These are phyloP conservation scores for Penicillium angulare DNA, from an alignment of 495 filamentous ascomycete species.

Conservation along the genomic window DNA sequence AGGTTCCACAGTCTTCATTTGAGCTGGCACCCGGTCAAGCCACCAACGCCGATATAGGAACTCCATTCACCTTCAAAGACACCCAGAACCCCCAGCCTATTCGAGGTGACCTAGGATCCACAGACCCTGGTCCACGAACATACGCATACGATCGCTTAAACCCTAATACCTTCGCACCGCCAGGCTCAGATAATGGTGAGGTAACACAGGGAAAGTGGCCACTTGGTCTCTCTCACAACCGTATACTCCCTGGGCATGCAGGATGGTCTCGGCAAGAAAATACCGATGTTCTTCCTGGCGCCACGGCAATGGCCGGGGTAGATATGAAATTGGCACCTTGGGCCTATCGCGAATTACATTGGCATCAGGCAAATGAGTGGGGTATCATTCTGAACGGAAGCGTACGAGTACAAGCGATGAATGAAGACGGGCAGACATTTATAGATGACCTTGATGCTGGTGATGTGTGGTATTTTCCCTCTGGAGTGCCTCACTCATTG, in stretches of 20 bases:
- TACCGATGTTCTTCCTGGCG: not conserved
- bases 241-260: constrained; percentile 4
- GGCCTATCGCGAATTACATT: constrained; percentile 7
- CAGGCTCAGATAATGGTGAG: constrained; percentile 2
- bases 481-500: constrained; percentile 3
- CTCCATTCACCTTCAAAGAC: constrained; percentile 6
- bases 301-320: constrained; percentile 3
- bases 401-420: constrained; percentile 4
- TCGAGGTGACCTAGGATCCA: constrained; percentile 6
- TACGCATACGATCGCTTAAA: constrained; percentile 7
- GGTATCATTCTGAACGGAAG: constrained; percentile 4
- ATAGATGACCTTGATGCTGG: constrained; percentile 4
- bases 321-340: constrained; percentile 8
- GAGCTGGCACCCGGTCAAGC: constrained; percentile 1
- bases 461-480: constrained; percentile 7
- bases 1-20: not conserved
- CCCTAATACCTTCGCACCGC: constrained; percentile 4
- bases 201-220: constrained; percentile 7
- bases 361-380: constrained; percentile 8
- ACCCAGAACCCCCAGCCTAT: constrained; percentile 1
- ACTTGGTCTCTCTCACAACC: constrained; percentile 5
- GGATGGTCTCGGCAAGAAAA: constrained; percentile 9
- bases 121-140: constrained; percentile 4
- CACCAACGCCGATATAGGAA: constrained; percentile 2
- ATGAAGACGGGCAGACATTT: constrained; percentile 7